These are phyloP conservation scores for Apiotrichum gracile DNA, from an alignment of 1,284 basidiomycete species.

Conservation along the genomic window DNA sequence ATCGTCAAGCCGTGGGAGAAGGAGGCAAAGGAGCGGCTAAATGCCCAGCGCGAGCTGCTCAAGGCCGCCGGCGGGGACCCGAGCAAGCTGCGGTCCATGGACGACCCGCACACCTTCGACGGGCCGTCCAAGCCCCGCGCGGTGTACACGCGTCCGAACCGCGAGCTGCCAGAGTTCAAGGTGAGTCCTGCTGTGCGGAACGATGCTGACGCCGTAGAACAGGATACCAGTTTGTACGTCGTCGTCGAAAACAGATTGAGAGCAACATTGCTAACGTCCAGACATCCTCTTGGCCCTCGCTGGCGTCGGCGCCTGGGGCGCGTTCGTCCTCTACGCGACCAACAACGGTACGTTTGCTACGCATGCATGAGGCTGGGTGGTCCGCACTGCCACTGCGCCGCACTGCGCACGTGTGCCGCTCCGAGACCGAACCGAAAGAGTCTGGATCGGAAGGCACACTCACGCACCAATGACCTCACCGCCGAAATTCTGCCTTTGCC, in stretches of 20 bases:
- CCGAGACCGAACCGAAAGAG: too few species aligned
- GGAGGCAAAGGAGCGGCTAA: neutral
- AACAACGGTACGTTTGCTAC: conserved; percentile 34
- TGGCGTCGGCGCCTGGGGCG: conserved; percentile 38
- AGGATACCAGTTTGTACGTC: conserved; percentile 31
- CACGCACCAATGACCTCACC: neutral
- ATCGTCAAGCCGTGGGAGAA: conserved; percentile 12
- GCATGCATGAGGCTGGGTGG: neutral
- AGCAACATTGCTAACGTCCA: conserved; percentile 11
- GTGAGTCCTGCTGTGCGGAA: conserved; percentile 18
- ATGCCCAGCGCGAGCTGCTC: neutral
- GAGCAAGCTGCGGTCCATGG: neutral
- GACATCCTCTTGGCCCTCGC: conserved; percentile 33
- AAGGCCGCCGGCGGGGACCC: neutral
- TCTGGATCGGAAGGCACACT: too few species aligned
- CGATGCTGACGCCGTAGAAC: conserved; percentile 21
- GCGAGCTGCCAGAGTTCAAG: conserved; percentile 31
- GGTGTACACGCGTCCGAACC: conserved; percentile 11
- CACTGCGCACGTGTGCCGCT: too few species aligned
- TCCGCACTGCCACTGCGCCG: neutral
- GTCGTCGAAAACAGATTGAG: neutral
- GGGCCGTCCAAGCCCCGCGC: conserved; percentile 11
- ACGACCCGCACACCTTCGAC: conserved; percentile 11
- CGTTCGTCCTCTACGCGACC: conserved; percentile 45
- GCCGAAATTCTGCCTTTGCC: neutral